A percentile compares a stretch with the other conserved stretches of the same genome.
phyloP scores from a whole-genome alignment of 345 rosid species.

The Pistacia integerrima region DNA sequence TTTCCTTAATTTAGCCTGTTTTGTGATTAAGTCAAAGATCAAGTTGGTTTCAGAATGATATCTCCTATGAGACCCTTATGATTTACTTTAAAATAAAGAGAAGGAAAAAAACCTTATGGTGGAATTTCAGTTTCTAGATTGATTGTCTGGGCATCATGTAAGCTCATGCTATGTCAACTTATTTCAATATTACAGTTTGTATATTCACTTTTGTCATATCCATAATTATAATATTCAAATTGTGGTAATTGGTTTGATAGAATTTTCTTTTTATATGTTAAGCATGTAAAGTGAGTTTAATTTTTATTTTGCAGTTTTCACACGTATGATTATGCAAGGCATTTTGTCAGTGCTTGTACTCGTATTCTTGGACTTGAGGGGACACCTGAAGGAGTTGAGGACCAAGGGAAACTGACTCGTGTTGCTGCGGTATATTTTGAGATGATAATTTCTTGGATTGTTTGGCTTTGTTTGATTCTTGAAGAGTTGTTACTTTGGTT shows the following conservation, averaged over 20 bases:
- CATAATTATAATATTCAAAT: neutral
- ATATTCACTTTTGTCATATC: neutral
- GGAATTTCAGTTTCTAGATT: neutral
- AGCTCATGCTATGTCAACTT: neutral
- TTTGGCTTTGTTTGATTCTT: constrained; percentile 18
- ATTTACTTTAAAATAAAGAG: neutral
- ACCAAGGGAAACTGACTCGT: constrained; percentile 94
- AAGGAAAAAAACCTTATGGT: neutral
- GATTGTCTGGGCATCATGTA: neutral
- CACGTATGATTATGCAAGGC: constrained; percentile 98
- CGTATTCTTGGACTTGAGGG: constrained; percentile 99
- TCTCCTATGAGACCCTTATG: neutral
- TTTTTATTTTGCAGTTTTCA: constrained; percentile 61
- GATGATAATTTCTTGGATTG: constrained; percentile 21
- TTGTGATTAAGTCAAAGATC: neutral
- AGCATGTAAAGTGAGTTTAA: neutral
- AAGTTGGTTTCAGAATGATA: neutral
- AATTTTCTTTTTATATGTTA: neutral
- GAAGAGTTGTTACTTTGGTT: constrained; percentile 6
- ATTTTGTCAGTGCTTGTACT: constrained; percentile 98
- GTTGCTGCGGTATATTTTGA: constrained; percentile 86
- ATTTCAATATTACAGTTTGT: neutral
- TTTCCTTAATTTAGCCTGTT: neutral
- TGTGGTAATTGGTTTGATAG: neutral
- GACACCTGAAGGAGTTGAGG: constrained; percentile 99